Percentiles rank a stretch among this genome's conserved stretches.
phyloP scores from a whole-genome alignment of 2,329 filamentous ascomycete species.

The Ciborinia camelliae region DNA sequence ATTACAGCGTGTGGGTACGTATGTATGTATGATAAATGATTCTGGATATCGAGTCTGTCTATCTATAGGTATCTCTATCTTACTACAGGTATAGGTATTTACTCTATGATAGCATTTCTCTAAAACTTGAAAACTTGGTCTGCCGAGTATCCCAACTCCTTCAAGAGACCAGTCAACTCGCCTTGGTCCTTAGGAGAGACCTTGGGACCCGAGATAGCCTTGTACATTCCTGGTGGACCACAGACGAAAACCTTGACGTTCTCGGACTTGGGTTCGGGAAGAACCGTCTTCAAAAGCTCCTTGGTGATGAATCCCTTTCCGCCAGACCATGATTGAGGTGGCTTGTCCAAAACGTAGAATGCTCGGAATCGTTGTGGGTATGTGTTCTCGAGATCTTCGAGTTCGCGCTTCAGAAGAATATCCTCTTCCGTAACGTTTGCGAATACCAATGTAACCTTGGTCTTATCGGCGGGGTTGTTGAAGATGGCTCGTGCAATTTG shows the following conservation, averaged over 20 bases:
- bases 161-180: conserved; percentile 72
- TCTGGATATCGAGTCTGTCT: background rate
- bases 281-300: conserved; percentile 89
- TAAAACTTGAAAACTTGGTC: conserved; percentile 98
- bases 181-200: conserved; percentile 91
- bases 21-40: background rate
- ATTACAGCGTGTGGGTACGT: background rate
- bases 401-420: conserved; percentile 84
- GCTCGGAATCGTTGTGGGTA: conserved; percentile 93
- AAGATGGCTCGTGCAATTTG: conserved; percentile 90
- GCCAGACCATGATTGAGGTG: conserved; percentile 71
- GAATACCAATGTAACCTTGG: conserved; percentile 93
- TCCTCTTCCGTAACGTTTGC: conserved; percentile 88
- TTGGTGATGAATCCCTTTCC: conserved; percentile 80
- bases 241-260: conserved; percentile 98
- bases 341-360: conserved; percentile 90
- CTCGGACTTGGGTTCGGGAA: conserved; percentile 85
- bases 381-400: conserved; percentile 84
- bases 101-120: background rate
- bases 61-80: conserved; percentile 16
- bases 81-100: conserved; percentile 13
- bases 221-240: conserved; percentile 89
- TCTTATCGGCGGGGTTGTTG: conserved; percentile 94
- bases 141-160: conserved; percentile 78
- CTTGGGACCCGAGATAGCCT: conserved; percentile 86